Conservation (phyloP, 768 basidiomycete species). For the Suillus subalutaceus region DNA sequence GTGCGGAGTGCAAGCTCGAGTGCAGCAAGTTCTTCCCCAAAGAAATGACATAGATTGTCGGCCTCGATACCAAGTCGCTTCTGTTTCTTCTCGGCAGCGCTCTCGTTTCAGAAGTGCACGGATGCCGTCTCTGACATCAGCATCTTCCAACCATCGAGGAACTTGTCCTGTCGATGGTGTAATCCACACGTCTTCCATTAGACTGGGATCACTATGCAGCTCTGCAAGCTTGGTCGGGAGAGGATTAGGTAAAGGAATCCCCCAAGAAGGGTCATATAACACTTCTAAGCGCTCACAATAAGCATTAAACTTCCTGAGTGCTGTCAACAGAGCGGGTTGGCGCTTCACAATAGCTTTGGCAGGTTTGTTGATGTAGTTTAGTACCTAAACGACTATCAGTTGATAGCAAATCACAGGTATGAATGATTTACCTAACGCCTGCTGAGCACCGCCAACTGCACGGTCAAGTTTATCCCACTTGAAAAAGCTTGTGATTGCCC, state of each 20-base stretch:
- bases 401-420: background rate
- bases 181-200: slow-evolving; percentile 45
- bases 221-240: slow-evolving; percentile 3
- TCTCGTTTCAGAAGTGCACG: slow-evolving; percentile 28
- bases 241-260: slow-evolving; percentile 1
- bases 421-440: slow-evolving; percentile 20
- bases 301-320: background rate
- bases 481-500: slow-evolving; percentile 37
- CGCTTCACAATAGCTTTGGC: slow-evolving; percentile 30
- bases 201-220: slow-evolving; percentile 9
- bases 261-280: slow-evolving; percentile 1
- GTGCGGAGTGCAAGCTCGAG: slow-evolving; percentile 21
- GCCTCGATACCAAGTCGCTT: slow-evolving; percentile 29
- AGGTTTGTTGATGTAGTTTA: slow-evolving; percentile 34
- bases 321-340: slow-evolving; percentile 26
- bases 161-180: slow-evolving; percentile 11
- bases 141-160: slow-evolving; percentile 38
- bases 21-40: slow-evolving; percentile 29
- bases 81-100: slow-evolving; percentile 35
- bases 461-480: slow-evolving; percentile 41
- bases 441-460: slow-evolving; percentile 32
- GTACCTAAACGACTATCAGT: slow-evolving; percentile 20
- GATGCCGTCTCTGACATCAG: slow-evolving; percentile 33
- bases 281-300: background rate
- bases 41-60: slow-evolving; percentile 41